Evolutionary conservation across 352 stramenopile genomes (phyloP), one percentile per base, ranked within the genome.

Genomic region (Pythium sukuiense): DNA sequence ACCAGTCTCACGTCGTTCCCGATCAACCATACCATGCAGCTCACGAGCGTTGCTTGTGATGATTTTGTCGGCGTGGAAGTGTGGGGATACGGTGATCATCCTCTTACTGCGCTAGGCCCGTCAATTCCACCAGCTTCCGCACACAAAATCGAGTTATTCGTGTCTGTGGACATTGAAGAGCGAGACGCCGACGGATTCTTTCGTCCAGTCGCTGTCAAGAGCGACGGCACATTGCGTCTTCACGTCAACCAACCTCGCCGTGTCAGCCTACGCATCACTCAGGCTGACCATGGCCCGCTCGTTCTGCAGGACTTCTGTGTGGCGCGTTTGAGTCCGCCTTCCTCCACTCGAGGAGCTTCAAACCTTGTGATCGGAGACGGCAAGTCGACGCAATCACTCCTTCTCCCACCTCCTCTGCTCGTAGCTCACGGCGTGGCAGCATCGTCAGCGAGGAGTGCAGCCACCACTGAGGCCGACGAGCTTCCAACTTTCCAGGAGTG

Each of bases 141-240:
- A n/a, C 66, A 63, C 29, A 76, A 67, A n/a, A 35, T 85, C 33
- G 78, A 83, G 30, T 59, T 92, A 20, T 95, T 90, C 55, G 73
- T 88, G 12, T 95, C 84, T 1, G 76, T 91, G 0, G 86, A 95
- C 65, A 71, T 92, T 8, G 83, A 92, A 59, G 84, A 95, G 53
- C 76, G 83, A 18, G 81, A 85, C 20, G 63, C 63, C 5, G 85
- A 91, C 59, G 86, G 84, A 1, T 62, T 90, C 18, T 95, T 89
- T 61, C 73, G 74, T 6, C 68, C 86, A 0, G 86, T 93, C 16
- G 73, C 75, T 1, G 83, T 93, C 6, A 93, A 95, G 30, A 61
- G 72, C 1, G 86, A 95, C 53, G 86, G 86, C 0, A 69, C 84
- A 0, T 50, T 95, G 56, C 75, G 86, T 6, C 69, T 95, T 12